phyloP scores from a whole-genome alignment of 2,329 filamentous ascomycete species.

The Stachybotrys chlorohalonatus region DNA sequence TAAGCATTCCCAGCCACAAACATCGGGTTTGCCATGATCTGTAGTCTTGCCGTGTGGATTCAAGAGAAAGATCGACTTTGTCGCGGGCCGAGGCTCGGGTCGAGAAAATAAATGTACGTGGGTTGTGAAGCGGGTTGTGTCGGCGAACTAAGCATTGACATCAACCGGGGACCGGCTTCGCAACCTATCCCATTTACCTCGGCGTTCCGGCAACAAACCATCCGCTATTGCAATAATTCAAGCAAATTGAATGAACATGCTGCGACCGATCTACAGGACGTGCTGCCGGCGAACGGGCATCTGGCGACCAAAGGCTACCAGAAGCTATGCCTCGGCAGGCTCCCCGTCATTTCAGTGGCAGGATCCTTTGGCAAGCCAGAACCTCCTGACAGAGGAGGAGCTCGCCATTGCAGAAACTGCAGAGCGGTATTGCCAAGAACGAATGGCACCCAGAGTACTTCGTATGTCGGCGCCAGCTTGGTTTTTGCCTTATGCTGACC shows the following conservation, averaged over 20 bases:
- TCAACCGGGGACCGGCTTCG: neutral
- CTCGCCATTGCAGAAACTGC: conserved; percentile 82
- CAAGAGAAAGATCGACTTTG: neutral
- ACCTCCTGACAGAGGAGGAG: conserved; percentile 82
- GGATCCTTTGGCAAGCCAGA: conserved; percentile 70
- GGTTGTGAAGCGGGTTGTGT: neutral
- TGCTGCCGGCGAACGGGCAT: conserved; percentile 14
- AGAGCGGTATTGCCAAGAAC: conserved; percentile 88
- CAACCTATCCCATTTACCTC: neutral
- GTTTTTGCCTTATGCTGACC: neutral
- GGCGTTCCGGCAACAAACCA: neutral
- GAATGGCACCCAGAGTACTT: conserved; percentile 73
- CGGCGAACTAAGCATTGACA: neutral
- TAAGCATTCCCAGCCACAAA: too few species aligned
- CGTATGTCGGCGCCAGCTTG: conserved; percentile 39
- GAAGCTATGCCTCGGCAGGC: conserved; percentile 26
- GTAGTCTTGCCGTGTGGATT: too few species aligned
- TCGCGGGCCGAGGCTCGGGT: neutral
- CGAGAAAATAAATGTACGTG: neutral
- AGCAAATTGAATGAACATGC: conserved; percentile 11
- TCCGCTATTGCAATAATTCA: neutral
- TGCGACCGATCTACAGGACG: conserved; percentile 20
- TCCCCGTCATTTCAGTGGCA: conserved; percentile 70
- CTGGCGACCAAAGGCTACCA: conserved; percentile 14
- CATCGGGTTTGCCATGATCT: too few species aligned